Percentiles rank a stretch among this genome's conserved stretches.
These are phyloP conservation scores for Cymbopogon flexuosus DNA, from an alignment of 202 grass and related monocot species.

Conservation along the genomic window DNA sequence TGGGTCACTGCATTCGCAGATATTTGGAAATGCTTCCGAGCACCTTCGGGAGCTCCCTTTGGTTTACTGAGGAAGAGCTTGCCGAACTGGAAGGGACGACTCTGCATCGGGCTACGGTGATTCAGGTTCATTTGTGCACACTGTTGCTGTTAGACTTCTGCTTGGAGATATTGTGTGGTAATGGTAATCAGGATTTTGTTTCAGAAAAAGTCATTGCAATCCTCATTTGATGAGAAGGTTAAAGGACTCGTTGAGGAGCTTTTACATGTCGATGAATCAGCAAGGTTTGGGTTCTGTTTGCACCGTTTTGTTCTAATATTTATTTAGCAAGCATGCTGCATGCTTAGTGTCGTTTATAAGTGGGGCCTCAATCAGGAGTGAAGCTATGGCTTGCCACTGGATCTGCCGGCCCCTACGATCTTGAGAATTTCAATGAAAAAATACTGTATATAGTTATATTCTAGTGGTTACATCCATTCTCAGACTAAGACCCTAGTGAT, in stretches of 20 bases:
- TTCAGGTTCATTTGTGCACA: constrained; percentile 43
- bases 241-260: constrained; percentile 73
- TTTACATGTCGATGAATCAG: constrained; percentile 34
- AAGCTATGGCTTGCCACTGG: no score
- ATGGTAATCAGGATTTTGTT: constrained; percentile 24
- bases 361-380: no score
- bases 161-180: not conserved
- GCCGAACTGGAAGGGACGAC: constrained; percentile 80
- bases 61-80: constrained; percentile 69
- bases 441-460: not conserved
- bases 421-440: not conserved
- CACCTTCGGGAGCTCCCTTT: constrained; percentile 71
- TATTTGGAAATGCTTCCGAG: constrained; percentile 82
- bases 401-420: no score
- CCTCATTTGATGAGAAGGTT: constrained; percentile 58
- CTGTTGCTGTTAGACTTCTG: not conserved
- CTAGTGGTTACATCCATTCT: no score
- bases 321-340: not conserved
- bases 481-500: no score
- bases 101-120: constrained; percentile 56
- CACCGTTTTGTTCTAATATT: not conserved
- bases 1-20: constrained; percentile 21
- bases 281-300: constrained; percentile 40
- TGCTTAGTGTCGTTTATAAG: not conserved
- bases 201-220: constrained; percentile 60